Conservation (phyloP, 139 green algal species). For the Picochlorum sp. region DNA sequence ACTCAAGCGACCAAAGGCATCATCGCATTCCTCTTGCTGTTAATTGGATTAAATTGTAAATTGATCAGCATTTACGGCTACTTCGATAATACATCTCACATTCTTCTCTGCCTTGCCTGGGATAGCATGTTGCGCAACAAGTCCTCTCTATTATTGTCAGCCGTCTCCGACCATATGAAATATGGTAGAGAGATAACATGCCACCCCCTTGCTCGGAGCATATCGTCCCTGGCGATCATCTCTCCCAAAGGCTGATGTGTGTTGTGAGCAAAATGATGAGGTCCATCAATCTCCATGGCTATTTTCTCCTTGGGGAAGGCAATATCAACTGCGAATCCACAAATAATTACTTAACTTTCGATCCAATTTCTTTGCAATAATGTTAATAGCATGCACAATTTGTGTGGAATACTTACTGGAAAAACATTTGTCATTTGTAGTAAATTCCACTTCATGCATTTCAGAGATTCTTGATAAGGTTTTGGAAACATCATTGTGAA, state of each 20-base stretch:
- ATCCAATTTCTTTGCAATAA: constrained; percentile 6
- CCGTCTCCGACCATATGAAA: constrained; percentile 20
- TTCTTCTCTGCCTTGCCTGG: constrained; percentile 1
- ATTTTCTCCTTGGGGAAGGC: constrained; percentile 21
- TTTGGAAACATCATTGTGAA: constrained; percentile 31
- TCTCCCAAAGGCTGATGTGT: constrained; percentile 22
- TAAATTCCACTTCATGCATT: constrained; percentile 30
- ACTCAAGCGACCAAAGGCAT: constrained; percentile 13
- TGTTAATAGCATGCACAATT: not conserved
- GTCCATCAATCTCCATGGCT: constrained; percentile 40
- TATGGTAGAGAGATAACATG: constrained; percentile 31
- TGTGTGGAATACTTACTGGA: not conserved
- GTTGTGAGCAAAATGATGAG: constrained; percentile 43
- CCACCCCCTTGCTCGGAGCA: constrained; percentile 31
- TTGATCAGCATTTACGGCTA: not conserved
- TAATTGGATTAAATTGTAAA: not conserved
- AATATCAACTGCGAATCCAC: constrained; percentile 40
- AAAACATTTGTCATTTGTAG: constrained; percentile 31
- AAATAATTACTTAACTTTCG: not conserved
- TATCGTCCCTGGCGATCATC: not conserved
- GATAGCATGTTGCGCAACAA: constrained; percentile 12
- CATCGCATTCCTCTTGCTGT: not conserved
- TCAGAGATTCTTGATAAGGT: constrained; percentile 21
- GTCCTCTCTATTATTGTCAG: not conserved
- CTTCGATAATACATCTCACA: not conserved